A percentile compares a stretch with the other conserved stretches of the same genome.
These are phyloP conservation scores for Aethionema arabicum DNA, from an alignment of 345 rosid genomes.

Conservation along the genomic window DNA sequence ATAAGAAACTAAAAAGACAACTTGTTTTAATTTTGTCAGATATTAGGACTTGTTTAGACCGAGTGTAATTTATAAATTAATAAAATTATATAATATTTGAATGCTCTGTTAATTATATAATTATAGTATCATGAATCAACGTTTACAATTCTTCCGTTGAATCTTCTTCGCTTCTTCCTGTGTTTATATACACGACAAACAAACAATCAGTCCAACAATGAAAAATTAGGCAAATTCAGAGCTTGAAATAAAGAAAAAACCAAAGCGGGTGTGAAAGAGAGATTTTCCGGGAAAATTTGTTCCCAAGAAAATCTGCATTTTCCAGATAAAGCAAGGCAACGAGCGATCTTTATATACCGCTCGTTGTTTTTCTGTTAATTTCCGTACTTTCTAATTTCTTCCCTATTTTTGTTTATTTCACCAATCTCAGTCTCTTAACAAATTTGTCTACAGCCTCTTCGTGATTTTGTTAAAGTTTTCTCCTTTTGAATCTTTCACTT, in stretches of 20 bases:
- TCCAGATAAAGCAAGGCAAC: constrained; percentile 17
- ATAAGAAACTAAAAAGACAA: too few species aligned
- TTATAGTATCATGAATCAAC: not conserved
- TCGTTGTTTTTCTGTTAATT: constrained; percentile 1
- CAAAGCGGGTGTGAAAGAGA: not conserved
- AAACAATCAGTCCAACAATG: constrained; percentile 5
- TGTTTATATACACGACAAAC: not conserved
- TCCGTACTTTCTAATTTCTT: constrained; percentile 3
- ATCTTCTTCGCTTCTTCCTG: constrained; percentile 28
- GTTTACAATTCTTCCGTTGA: constrained; percentile 32
- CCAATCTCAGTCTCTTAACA: not conserved
- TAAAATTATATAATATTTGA: not conserved
- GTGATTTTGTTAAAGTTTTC: constrained; percentile 2
- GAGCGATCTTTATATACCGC: constrained; percentile 11
- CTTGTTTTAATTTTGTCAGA: too few species aligned
- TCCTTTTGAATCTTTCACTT: constrained; percentile 17
- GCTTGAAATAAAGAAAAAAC: not conserved
- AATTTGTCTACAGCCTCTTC: not conserved
- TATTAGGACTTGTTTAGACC: not conserved
- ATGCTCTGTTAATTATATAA: not conserved
- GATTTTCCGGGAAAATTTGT: constrained; percentile 25
- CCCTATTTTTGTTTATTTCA: not conserved
- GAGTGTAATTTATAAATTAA: constrained; percentile 4
- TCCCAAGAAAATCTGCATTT: constrained; percentile 23
- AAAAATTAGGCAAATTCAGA: not conserved